Percentiles rank a stretch among this genome's conserved stretches.
These are phyloP conservation scores for Geosmithia morbida DNA, from an alignment of 2,329 filamentous ascomycete species.

Conservation along the genomic window DNA sequence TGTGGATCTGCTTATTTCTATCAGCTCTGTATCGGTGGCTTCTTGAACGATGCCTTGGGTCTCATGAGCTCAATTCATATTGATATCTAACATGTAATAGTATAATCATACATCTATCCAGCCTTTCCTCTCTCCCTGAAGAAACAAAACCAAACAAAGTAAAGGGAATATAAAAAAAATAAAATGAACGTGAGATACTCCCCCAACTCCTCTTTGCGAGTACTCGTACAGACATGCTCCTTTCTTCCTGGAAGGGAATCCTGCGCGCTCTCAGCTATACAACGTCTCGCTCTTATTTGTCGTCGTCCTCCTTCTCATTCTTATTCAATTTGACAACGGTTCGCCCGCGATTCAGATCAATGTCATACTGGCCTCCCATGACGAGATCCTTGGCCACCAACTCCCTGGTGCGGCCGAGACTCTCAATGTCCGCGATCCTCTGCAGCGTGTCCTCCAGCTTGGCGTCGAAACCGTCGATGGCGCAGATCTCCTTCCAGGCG, in stretches of 20 bases:
- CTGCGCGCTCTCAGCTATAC: too few species aligned
- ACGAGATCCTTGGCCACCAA: conserved; percentile 91
- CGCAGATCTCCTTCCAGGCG: conserved; percentile 76
- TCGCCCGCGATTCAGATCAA: conserved; percentile 27
- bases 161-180: not conserved
- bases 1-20: too few species aligned
- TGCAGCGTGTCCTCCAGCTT: conserved; percentile 72
- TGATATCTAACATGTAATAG: too few species aligned
- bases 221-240: not conserved
- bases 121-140: too few species aligned
- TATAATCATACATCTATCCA: too few species aligned
- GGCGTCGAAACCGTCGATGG: conserved; percentile 61
- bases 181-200: not conserved
- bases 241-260: too few species aligned
- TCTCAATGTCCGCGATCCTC: conserved; percentile 86
- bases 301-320: conserved; percentile 18
- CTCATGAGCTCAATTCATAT: too few species aligned
- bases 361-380: conserved; percentile 64
- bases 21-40: too few species aligned
- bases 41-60: too few species aligned
- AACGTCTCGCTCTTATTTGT: too few species aligned
- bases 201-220: not conserved
- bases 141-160: not conserved
- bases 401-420: conserved; percentile 82
- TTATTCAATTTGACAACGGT: conserved; percentile 28